These are phyloP conservation scores for Eutrema salsugineum DNA, from an alignment of 441 rosid genomes.

Conservation along the genomic window DNA sequence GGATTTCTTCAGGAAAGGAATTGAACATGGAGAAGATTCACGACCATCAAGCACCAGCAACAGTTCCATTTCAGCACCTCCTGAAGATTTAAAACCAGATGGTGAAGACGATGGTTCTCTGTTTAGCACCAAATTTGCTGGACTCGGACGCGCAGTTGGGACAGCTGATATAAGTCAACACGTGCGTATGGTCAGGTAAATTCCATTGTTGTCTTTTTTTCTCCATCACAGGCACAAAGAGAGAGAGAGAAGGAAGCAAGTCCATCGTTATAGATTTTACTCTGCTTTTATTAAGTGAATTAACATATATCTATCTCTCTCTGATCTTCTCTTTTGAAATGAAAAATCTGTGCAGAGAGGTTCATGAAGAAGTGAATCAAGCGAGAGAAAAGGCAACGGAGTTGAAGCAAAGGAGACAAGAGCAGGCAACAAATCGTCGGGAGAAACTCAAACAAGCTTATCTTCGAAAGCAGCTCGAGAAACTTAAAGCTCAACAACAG, in stretches of 20 bases:
- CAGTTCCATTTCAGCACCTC: conserved; percentile 28
- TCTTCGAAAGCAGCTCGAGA: conserved; percentile 78
- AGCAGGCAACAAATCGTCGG: conserved; percentile 67
- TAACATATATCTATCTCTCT: background rate
- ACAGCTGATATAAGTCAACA: conserved; percentile 59
- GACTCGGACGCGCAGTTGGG: conserved; percentile 62
- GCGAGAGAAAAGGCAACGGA: conserved; percentile 77
- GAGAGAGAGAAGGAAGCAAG: background rate
- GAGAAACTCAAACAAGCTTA: conserved; percentile 83
- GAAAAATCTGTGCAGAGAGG: conserved; percentile 49
- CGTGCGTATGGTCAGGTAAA: conserved; percentile 82
- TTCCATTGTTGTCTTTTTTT: background rate
- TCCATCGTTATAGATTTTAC: background rate
- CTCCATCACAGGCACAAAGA: background rate
- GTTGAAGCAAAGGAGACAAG: conserved; percentile 68
- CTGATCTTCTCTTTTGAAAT: background rate
- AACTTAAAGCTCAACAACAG: conserved; percentile 54
- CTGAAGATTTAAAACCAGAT: conserved; percentile 33
- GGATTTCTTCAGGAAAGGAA: conserved; percentile 71
- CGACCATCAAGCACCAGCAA: conserved; percentile 22
- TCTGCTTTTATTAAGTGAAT: background rate
- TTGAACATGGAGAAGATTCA: conserved; percentile 42
- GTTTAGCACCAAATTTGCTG: conserved; percentile 47
- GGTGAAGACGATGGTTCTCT: conserved; percentile 37
- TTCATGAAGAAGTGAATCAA: conserved; percentile 84